phyloP scores from a whole-genome alignment of 2,329 filamentous ascomycete genomes.

The Magnaporthiopsis incrustans region DNA sequence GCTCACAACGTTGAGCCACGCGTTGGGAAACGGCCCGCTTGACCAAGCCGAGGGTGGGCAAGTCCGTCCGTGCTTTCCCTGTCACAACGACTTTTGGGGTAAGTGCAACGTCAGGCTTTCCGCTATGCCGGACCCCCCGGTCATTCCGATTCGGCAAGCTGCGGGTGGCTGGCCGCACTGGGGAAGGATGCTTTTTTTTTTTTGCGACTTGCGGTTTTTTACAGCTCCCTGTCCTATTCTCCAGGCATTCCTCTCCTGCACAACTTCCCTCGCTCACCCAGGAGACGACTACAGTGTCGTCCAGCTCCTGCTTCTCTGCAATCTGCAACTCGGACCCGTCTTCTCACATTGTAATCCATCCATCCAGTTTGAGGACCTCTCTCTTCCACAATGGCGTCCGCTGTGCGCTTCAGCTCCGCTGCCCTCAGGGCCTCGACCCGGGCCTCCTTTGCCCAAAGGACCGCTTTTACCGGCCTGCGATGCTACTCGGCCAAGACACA shows the following conservation, averaged over 20 bases:
- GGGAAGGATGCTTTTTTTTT: constrained; percentile 7
- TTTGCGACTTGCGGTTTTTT: constrained; percentile 12
- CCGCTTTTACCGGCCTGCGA: constrained; percentile 74
- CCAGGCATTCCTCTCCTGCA: background rate
- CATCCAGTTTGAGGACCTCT: constrained; percentile 7
- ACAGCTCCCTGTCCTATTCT: constrained; percentile 3
- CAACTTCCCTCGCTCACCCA: constrained; percentile 6
- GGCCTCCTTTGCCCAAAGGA: constrained; percentile 58
- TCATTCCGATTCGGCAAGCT: constrained; percentile 6
- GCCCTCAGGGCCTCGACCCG: constrained; percentile 71
- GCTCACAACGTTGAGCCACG: background rate
- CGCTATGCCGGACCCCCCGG: constrained; percentile 8
- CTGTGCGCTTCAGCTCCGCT: constrained; percentile 72
- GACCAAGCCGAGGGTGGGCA: background rate
- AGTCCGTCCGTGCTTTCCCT: background rate
- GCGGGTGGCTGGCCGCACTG: background rate
- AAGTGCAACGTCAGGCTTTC: constrained; percentile 1
- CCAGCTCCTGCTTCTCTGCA: background rate
- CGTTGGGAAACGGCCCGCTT: background rate
- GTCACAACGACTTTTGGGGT: background rate
- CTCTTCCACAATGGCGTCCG: constrained; percentile 63
- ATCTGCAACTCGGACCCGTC: constrained; percentile 4
- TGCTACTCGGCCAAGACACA: constrained; percentile 91
- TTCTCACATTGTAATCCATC: constrained; percentile 5
- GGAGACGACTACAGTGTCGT: background rate